Conservation (phyloP, 345 rosid genomes). For the Corchorus capsularis region DNA sequence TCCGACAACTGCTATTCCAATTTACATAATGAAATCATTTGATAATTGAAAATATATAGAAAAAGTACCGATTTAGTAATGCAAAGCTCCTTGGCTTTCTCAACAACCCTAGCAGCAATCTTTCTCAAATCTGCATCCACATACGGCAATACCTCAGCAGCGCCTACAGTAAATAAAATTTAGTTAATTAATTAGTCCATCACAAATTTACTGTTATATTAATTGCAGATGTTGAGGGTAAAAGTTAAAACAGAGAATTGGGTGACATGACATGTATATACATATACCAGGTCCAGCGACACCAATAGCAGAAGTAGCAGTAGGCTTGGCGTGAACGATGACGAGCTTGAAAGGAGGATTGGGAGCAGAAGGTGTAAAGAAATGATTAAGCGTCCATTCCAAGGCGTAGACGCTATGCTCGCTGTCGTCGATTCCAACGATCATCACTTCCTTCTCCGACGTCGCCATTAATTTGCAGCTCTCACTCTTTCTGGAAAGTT, state of each 20-base stretch:
- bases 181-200: background rate
- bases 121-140: slow-evolving; percentile 82
- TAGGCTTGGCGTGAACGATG: slow-evolving; percentile 78
- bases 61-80: slow-evolving; percentile 50
- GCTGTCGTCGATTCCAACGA: slow-evolving; percentile 68
- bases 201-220: background rate
- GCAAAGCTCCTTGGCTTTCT: slow-evolving; percentile 66
- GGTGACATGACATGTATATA: too few species aligned
- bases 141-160: slow-evolving; percentile 64
- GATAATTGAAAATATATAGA: background rate
- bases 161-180: slow-evolving; percentile 39
- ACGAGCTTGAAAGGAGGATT: slow-evolving; percentile 72
- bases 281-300: slow-evolving; percentile 87
- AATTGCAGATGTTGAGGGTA: background rate
- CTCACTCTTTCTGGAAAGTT: too few species aligned
- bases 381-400: slow-evolving; percentile 82
- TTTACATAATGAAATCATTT: background rate
- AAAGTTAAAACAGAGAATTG: background rate
- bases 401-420: slow-evolving; percentile 78
- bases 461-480: slow-evolving; percentile 37
- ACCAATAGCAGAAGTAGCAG: slow-evolving; percentile 57
- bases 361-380: slow-evolving; percentile 58
- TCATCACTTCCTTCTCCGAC: slow-evolving; percentile 55
- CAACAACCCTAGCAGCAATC: slow-evolving; percentile 64
- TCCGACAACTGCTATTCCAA: background rate